Base-by-base conservation (phyloP, 768 basidiomycete genomes). In the Rhodotorula paludigena region DNA sequence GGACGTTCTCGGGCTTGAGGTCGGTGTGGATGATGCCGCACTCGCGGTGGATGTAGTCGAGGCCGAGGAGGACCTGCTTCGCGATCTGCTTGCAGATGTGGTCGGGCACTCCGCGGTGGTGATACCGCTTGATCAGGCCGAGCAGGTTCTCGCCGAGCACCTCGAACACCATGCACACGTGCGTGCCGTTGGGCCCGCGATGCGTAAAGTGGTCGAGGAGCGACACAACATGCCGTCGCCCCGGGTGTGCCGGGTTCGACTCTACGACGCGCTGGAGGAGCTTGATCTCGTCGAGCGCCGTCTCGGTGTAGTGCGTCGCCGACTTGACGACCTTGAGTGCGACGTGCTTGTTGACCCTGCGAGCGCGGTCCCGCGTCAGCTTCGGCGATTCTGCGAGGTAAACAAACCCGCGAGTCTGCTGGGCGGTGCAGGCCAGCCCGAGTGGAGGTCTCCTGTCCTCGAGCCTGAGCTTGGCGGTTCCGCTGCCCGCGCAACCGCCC, bases 141-240 rank as follows among this genome's bases (percentile, higher is more conserved):
- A 98, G 85, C 5, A 99, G 82, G 77, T 94, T 97, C 80, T 99
- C 94, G 67, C 94, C 96, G 15, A 99, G 84, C 33, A 98, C 96
- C 79, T 99, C 96, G 76, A 97, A 97, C 21, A 93, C 90, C 96
- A 99, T 98, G 83, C 96, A 98, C 73, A 99, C 89, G 79, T 99
- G 96, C 23, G 85, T 87, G 44, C 96, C 96, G 78, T 99, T 96
- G 16, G 92, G 92, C 2, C 96, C 96, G 68, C 89, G 89, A 80
- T 98, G 96, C 35, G 87, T 85, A 79, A 99, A 99, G 78, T 98
- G 92, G 81, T 99, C 94, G 54, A 98, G 88, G 78, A 98, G 91
- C 21, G 89, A 90, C 78, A 99, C 93, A 78, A 97, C 94, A 77
- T 99, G 96, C 28, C 88, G 87, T 68, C 90, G 82, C 6, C 93